Conservation (phyloP, 164 flowering plant genomes). For the Platanus orientalis region DNA sequence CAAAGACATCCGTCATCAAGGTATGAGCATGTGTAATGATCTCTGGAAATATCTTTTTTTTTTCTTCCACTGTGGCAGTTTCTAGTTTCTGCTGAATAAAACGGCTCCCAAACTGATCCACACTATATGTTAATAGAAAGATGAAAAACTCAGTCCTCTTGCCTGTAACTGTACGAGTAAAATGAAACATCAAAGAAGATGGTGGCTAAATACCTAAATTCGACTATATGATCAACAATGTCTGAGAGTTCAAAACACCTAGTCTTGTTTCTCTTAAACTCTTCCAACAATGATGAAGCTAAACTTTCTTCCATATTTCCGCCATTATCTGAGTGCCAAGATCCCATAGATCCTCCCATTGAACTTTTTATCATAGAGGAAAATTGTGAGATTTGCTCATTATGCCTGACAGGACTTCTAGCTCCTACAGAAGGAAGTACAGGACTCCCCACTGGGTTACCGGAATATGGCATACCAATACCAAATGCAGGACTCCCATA, state of each 20-base stretch:
- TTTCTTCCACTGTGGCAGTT: conserved; percentile 37
- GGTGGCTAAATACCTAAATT: conserved; percentile 61
- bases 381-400: conserved; percentile 35
- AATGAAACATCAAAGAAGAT: conserved; percentile 5
- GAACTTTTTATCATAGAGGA: conserved; percentile 41
- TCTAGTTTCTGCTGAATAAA: conserved; percentile 47
- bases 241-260: conserved; percentile 74
- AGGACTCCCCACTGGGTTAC: conserved; percentile 29
- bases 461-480: conserved; percentile 39
- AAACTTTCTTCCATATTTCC: conserved; percentile 37
- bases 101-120: conserved; percentile 88
- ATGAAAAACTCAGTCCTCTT: neutral
- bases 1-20: conserved; percentile 48
- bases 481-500: conserved; percentile 42
- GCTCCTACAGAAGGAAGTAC: conserved; percentile 32
- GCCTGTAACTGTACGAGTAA: neutral
- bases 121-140: conserved; percentile 36
- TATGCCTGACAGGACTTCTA: conserved; percentile 35
- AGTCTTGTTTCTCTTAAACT: conserved; percentile 72
- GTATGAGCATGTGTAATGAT: conserved; percentile 33
- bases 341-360: conserved; percentile 34
- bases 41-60: conserved; percentile 32
- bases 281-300: conserved; percentile 57
- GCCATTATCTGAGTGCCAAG: conserved; percentile 42
- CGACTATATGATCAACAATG: conserved; percentile 72